phyloP scores from a whole-genome alignment of 2,329 filamentous ascomycete genomes.

The Teratosphaeria nubilosa region DNA sequence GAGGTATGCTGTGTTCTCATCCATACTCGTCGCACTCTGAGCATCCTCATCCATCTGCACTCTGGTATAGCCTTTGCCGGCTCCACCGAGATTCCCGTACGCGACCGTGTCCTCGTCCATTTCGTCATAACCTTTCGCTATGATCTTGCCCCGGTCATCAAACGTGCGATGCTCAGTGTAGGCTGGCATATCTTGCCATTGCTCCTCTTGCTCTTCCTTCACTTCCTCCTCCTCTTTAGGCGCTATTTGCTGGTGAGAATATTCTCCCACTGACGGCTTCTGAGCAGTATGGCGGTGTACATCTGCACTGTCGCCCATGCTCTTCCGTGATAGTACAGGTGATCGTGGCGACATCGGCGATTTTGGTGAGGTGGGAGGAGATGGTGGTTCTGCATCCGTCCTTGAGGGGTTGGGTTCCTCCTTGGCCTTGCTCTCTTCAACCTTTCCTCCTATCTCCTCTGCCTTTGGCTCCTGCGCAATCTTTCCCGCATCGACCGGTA shows the following conservation, averaged over 20 bases:
- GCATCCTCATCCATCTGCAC: constrained; percentile 94
- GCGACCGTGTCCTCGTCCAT: constrained; percentile 58
- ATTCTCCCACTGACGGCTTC: constrained; percentile 44
- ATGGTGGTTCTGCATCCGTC: background rate
- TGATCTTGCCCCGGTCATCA: constrained; percentile 79
- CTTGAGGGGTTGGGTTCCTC: background rate
- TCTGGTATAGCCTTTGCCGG: constrained; percentile 88
- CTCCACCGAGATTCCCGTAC: constrained; percentile 72
- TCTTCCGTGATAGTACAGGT: background rate
- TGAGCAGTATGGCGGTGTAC: constrained; percentile 1
- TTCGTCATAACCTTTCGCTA: constrained; percentile 68
- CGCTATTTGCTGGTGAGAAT: constrained; percentile 75
- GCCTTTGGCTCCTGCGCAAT: constrained; percentile 9
- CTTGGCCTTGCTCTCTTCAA: constrained; percentile 3
- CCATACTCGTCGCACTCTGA: constrained; percentile 87
- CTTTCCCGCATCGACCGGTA: constrained; percentile 3
- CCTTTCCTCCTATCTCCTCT: constrained; percentile 8
- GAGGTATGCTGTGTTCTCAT: constrained; percentile 92
- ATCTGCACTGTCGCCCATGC: background rate
- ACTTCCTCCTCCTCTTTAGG: constrained; percentile 41
- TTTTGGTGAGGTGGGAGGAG: background rate
- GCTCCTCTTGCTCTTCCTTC: constrained; percentile 47
- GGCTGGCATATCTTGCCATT: constrained; percentile 91
- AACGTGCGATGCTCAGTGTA: constrained; percentile 91
- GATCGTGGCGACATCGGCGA: background rate